Conservation (phyloP, 2,329 filamentous ascomycete genomes). For the Aspergillus udagawae region DNA sequence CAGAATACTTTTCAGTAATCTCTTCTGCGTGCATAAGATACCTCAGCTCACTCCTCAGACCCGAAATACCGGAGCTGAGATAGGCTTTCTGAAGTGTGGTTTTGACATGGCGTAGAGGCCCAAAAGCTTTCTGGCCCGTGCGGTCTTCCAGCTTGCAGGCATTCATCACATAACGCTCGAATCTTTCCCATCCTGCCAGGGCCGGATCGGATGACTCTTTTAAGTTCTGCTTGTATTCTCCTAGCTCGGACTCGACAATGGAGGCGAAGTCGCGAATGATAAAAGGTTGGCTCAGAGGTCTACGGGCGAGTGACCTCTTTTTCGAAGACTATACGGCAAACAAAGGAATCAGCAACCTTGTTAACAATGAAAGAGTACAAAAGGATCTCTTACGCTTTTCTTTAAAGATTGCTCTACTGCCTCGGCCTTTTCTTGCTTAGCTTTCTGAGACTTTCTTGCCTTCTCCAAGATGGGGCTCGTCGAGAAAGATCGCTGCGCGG, state of each 20-base stretch:
- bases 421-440: conserved; percentile 12
- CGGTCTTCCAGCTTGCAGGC: conserved; percentile 26
- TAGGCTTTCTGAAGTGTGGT: conserved; percentile 56
- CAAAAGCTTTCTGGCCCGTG: conserved; percentile 9
- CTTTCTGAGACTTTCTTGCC: conserved; percentile 6
- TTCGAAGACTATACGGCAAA: neutral
- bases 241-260: conserved; percentile 24
- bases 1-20: conserved; percentile 54
- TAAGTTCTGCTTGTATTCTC: conserved; percentile 20
- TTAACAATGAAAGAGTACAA: neutral
- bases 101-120: conserved; percentile 23
- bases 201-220: conserved; percentile 10
- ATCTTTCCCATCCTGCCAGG: conserved; percentile 23
- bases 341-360: neutral
- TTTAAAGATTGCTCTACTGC: conserved; percentile 2
- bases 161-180: conserved; percentile 29
- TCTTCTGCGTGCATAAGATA: conserved; percentile 67
- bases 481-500: conserved; percentile 27
- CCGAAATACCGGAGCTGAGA: conserved; percentile 48
- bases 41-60: conserved; percentile 56
- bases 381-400: neutral
- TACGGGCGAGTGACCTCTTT: neutral
- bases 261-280: conserved; percentile 23
- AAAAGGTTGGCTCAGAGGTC: conserved; percentile 1
- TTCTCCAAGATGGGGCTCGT: conserved; percentile 27